Evolutionary conservation across 2,329 filamentous ascomycete genomes (phyloP), one percentile per base, ranked within the genome.

Genomic region (Ramularia endophylla): DNA sequence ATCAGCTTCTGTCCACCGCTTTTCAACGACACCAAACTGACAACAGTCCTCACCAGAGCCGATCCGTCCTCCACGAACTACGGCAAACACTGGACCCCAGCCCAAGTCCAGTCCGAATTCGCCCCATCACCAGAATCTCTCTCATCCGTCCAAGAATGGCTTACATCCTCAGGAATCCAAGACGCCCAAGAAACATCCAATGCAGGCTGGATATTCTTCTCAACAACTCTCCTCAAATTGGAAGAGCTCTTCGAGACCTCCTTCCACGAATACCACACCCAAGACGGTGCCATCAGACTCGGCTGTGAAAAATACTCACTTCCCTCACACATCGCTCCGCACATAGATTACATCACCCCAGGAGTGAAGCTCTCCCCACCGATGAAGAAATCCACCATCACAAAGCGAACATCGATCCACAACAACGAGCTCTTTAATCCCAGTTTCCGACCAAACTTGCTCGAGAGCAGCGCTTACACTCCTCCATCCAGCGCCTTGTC

Each of bases 341-440:
- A 77, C 43, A 64, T 77, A 33, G 74, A 78, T 59, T 77, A 75
- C 53, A 68, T 78, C 27, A 76, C 68, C 0, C 74, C 74, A 0
- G 74, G 73, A 7, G 69, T 75, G 45, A 72, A 70, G 44, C 63
- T 77, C 17, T 52, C 52, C n/a, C 42, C 50, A 15, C 38, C 39
- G 12, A 27, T 43, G 40, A 52, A 48, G 20, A 51, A 25, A 25
- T 25, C 22, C 22, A 25, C 22, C 22, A 25, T 25, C 22, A 25
- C 22, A 11, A 25, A 25, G 22, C n/a, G n/a, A n/a, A n/a, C n/a
- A n/a, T n/a, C n/a, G n/a, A n/a, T n/a, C n/a, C n/a, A n/a, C n/a
- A n/a, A n/a, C n/a, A n/a, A n/a, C n/a, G n/a, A n/a, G n/a, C n/a
- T n/a, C n/a, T n/a, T n/a, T n/a, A n/a, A n/a, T n/a, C n/a, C n/a